Conservation (phyloP, 352 stramenopile species). For the Thalassiosira mediterranea region DNA sequence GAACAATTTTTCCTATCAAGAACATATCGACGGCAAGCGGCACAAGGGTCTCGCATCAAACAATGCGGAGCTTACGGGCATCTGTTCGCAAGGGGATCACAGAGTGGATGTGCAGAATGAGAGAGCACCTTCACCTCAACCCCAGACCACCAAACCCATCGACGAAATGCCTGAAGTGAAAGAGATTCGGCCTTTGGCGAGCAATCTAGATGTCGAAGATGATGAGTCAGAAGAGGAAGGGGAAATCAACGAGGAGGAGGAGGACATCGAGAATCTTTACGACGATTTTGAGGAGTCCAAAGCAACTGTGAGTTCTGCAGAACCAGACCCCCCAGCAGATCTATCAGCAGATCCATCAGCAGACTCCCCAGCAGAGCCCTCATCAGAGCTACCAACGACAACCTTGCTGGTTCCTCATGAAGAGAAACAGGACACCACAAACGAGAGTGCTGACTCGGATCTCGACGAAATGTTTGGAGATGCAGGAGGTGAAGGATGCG, state of each 20-base stretch:
- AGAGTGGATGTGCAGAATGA: no score
- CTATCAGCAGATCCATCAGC: no score
- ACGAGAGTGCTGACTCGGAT: constrained; percentile 1
- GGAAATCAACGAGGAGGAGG: constrained; percentile 46
- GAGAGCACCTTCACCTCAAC: no score
- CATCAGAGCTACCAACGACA: no score
- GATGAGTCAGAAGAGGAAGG: constrained; percentile 37
- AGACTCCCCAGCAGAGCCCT: no score
- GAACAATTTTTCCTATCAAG: constrained; percentile 12
- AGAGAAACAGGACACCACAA: not conserved
- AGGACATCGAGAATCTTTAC: constrained; percentile 53
- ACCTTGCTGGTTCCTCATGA: no score
- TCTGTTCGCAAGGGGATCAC: no score
- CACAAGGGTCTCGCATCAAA: no score
- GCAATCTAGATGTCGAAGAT: not conserved
- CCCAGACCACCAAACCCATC: not conserved
- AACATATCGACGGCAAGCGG: constrained; percentile 23
- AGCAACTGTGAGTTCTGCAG: not conserved
- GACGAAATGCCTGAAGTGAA: not conserved
- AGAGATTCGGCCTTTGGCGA: not conserved
- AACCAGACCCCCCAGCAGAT: no score
- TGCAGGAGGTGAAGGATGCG: not conserved
- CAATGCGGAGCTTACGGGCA: no score
- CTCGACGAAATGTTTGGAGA: not conserved
- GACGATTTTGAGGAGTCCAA: constrained; percentile 42